Conservation (phyloP, 2,329 filamentous ascomycete species). For the Beauveria sp. region DNA sequence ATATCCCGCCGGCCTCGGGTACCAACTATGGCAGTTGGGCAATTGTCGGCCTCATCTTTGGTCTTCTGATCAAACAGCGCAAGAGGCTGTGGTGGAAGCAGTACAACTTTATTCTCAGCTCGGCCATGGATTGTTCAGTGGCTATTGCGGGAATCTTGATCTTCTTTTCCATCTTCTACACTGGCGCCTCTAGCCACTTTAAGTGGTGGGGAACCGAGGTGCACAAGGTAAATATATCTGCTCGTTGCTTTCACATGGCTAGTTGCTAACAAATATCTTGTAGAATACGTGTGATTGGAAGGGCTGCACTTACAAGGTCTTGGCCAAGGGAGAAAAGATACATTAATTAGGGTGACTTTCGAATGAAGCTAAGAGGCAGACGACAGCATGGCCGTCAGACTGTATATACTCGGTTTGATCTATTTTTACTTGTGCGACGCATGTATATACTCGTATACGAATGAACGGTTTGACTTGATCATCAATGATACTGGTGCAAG, state of each 20-base stretch:
- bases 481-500: neutral
- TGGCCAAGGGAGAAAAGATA: conserved; percentile 5
- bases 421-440: neutral
- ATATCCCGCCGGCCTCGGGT: conserved; percentile 25
- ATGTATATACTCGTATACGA: neutral
- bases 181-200: conserved; percentile 19
- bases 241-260: too few species aligned
- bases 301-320: conserved; percentile 15
- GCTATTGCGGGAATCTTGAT: conserved; percentile 26
- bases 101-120: conserved; percentile 26
- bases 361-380: neutral
- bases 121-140: conserved; percentile 24
- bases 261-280: neutral
- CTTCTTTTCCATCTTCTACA: conserved; percentile 27
- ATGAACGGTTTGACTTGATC: neutral
- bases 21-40: conserved; percentile 27
- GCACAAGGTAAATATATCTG: conserved; percentile 12
- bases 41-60: conserved; percentile 23
- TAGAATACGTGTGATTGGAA: conserved; percentile 21
- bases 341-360: neutral
- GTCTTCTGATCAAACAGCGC: conserved; percentile 19
- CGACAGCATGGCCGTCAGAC: neutral
- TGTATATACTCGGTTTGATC: neutral
- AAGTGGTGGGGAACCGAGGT: conserved; percentile 25
- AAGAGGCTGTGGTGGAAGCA: conserved; percentile 22